Percentiles rank a stretch among this genome's conserved stretches.
Conservation (phyloP, 2,329 filamentous ascomycete species). For the Botryosphaeria agaves region DNA sequence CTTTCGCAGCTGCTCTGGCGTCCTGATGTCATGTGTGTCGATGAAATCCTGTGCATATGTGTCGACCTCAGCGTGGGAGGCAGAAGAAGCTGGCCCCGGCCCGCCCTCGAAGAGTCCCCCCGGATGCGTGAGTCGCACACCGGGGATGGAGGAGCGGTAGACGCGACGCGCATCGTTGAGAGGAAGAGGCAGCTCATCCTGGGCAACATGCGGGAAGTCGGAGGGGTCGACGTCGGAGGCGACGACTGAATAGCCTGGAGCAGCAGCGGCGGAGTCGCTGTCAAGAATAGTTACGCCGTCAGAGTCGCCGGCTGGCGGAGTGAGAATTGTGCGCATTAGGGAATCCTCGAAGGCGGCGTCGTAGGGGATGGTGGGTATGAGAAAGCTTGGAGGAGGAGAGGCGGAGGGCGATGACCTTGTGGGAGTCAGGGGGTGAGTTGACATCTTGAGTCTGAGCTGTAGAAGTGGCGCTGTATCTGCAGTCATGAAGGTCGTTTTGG, state of each 20-base stretch:
- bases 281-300: no score
- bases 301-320: constrained; percentile 12
- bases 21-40: constrained; percentile 15
- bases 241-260: constrained; percentile 9
- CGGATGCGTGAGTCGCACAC: constrained; percentile 26
- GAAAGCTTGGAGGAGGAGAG: no score
- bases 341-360: constrained; percentile 25
- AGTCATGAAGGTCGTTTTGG: no score
- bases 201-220: constrained; percentile 11
- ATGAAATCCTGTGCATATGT: constrained; percentile 24
- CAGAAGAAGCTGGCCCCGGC: constrained; percentile 9
- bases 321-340: constrained; percentile 21
- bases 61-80: constrained; percentile 16
- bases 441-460: no score
- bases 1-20: constrained; percentile 16
- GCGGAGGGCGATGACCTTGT: no score
- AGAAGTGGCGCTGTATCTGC: no score
- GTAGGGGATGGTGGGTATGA: constrained; percentile 26
- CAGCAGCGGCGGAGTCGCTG: no score
- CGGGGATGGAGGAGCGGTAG: constrained; percentile 23
- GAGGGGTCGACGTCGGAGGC: constrained; percentile 10
- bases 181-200: constrained; percentile 22
- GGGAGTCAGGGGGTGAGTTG: no score
- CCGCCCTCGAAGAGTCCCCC: constrained; percentile 31
- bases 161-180: constrained; percentile 24